Base-by-base conservation (phyloP, 805 yeast species). In the Suhomyces sp. region DNA sequence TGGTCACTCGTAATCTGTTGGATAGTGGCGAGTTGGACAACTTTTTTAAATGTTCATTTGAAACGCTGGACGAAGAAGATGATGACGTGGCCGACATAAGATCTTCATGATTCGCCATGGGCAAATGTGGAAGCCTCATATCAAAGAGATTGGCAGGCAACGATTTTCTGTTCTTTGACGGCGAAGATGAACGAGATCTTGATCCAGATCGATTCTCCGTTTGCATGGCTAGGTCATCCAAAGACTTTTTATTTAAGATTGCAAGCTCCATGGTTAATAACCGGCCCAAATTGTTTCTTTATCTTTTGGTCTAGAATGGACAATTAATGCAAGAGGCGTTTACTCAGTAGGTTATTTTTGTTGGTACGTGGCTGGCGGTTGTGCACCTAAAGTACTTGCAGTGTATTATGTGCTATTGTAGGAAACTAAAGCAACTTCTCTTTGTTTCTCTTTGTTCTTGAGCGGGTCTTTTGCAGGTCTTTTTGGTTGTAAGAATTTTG, bases 1-100 rank as follows among this genome's bases (percentile, higher is more conserved):
- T 55, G 20, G 63, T 48, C 27, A 75, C 66, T 57, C 75, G 79
- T 24, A 75, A 60, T 33, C 65, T 65, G 27, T 64, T 69, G 2
- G 76, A 66, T 1, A 69, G 49, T 1, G 77, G 77, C 7, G 75
- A 69, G 8, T 64, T 60, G 6, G 77, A 66, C 21, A 74, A 59
- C 46, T 52, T 52, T 40, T 57, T 60, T 37, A 71, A 54, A 48
- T 67, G 66, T 10, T 63, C 67, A 12, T 57, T 60, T 1, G 67
- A 49, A 10, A 60, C 44, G 24, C 29, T 48, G 24, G 60, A 37
- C n/a, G 67, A 60, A 9, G 55, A 53, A 21, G 46, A 9, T 3
- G 43, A 31, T 15, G 72, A 59, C 3, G 65, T 56, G 12, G 65
- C 57, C 6, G 73, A 60, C 45, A 55, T 55, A 27, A 65, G 52